Conservation (phyloP, 2,329 filamentous ascomycete species). For the Emmonsiellopsis sp. region DNA sequence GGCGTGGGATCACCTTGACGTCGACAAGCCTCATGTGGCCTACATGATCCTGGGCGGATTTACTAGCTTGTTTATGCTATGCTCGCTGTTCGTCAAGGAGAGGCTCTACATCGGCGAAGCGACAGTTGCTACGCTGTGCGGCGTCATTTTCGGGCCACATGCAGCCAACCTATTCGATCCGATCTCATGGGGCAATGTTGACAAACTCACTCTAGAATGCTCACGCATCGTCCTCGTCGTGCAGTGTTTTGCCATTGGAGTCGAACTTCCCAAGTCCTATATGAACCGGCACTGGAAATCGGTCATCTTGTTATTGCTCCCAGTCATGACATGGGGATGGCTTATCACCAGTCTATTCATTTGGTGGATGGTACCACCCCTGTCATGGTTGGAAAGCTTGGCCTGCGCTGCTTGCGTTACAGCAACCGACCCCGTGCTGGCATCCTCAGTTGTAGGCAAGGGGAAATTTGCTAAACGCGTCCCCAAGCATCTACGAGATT, state of each 20-base stretch:
- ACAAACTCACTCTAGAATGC: conserved; percentile 60
- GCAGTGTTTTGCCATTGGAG: conserved; percentile 64
- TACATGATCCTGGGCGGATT: conserved; percentile 98
- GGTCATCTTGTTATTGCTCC: conserved; percentile 75
- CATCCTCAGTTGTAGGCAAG: conserved; percentile 96
- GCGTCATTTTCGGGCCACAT: conserved; percentile 61
- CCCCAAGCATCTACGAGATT: conserved; percentile 90
- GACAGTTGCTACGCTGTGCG: conserved; percentile 69
- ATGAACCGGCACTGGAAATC: conserved; percentile 98
- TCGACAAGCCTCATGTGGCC: conserved; percentile 93
- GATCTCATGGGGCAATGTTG: conserved; percentile 53
- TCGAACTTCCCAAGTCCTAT: conserved; percentile 63
- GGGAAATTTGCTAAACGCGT: conserved; percentile 97
- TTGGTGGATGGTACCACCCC: conserved; percentile 73
- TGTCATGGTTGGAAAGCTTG: conserved; percentile 85
- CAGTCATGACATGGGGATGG: conserved; percentile 94
- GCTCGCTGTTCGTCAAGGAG: conserved; percentile 96
- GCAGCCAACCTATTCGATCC: conserved; percentile 56
- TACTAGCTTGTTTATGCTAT: conserved; percentile 96
- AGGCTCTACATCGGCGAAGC: conserved; percentile 97
- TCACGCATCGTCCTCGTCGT: conserved; percentile 63
- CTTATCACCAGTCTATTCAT: conserved; percentile 79
- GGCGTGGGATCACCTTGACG: conserved; percentile 45
- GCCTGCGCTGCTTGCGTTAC: conserved; percentile 88
- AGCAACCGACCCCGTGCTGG: conserved; percentile 90